Conservation (phyloP, 1,139 yeast species). For the Saccharomycopsis hybrid region DNA sequence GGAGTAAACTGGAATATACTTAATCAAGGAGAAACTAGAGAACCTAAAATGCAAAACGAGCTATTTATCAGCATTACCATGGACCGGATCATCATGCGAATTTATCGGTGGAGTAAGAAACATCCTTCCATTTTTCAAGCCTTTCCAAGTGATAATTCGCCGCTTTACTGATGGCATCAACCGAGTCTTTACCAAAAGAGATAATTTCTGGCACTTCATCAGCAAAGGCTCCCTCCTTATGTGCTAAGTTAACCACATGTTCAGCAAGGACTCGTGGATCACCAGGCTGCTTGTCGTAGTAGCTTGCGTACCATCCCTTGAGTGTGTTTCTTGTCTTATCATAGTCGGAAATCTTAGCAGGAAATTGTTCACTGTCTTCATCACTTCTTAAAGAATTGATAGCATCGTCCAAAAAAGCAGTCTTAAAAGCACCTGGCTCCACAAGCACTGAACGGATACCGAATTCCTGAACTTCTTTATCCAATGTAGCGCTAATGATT, state of each 20-base stretch:
- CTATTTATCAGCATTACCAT: too few species aligned
- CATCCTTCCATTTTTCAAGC: background rate
- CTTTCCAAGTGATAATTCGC: background rate
- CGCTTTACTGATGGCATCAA: background rate
- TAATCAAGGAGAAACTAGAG: too few species aligned
- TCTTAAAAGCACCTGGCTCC: conserved; percentile 1
- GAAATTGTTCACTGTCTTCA: background rate
- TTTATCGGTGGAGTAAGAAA: background rate
- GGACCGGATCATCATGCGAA: too few species aligned
- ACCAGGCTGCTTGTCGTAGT: conserved; percentile 24
- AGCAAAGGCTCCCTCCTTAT: background rate
- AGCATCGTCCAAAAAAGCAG: background rate
- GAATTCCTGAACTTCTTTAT: background rate
- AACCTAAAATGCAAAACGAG: too few species aligned
- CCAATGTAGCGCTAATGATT: background rate
- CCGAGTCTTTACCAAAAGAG: background rate
- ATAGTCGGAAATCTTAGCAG: too few species aligned
- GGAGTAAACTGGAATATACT: too few species aligned
- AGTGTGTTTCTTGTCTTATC: too few species aligned
- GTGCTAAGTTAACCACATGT: background rate
- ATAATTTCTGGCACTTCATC: background rate
- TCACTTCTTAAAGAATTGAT: background rate
- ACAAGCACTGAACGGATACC: background rate
- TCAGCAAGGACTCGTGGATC: background rate
- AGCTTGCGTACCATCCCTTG: background rate